Base-by-base conservation (phyloP, 2,329 filamentous ascomycete genomes). In the Fusarium denticulatum region DNA sequence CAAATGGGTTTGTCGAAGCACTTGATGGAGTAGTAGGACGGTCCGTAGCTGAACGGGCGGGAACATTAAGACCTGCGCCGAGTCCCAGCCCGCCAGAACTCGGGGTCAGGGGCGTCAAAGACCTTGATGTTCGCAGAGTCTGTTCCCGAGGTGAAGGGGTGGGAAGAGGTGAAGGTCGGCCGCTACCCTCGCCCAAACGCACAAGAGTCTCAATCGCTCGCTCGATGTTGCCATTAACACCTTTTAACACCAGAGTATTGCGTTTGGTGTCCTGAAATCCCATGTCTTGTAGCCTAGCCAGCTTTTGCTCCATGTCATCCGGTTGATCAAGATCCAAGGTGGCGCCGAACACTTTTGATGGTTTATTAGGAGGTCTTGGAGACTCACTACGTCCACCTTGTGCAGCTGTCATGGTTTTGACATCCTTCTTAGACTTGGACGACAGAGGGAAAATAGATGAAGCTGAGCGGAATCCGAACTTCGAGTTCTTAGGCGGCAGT, bases 211-310 rank as follows among this genome's bases (percentile, higher is more conserved):
- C 96, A 49, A 98, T 90, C 1, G 96, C 91, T 81, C 90, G 92
- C 76, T 98, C 94, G 65, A 99, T 80, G 79, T 96, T 95, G 8
- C 96, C 95, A 78, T 93, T 91, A 36, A 97, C 88, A 7, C 93
- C 93, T 80, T 95, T 95, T 24, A 99, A 84, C 32, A 98, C 91
- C 59, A 92, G 90, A 9, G 90, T 87, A 79, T 98, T 98, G 67
- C 93, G 90, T 76, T 92, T 93, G 46, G 92, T 91, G 79, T 99
- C 95, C 8, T 85, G 86, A 78, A 99, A 99, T 1, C 96, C 96
- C 95, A 98, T 97, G 64, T 98, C 95, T 62, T 91, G 89, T 64
- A 99, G 84, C 59, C 90, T 91, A 7, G 87, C 86, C 80, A 98
- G 83, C 81, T 98, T 98, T 56, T 88, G 87, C 47, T 97, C 94